These are phyloP conservation scores for Hibiscus mutabilis DNA, from an alignment of 345 rosid species.

Conservation along the genomic window DNA sequence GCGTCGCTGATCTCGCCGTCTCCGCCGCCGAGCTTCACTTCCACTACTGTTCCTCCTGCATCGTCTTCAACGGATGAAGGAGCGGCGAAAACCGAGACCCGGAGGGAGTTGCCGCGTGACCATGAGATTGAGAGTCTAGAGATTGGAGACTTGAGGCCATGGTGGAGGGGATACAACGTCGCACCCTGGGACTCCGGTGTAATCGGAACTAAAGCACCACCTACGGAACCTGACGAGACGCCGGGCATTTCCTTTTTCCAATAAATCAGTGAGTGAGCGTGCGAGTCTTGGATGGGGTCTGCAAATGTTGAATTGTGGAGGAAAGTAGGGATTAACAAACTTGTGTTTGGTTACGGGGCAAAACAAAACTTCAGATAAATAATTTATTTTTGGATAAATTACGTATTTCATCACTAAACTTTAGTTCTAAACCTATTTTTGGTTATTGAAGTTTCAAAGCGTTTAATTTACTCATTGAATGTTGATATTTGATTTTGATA, in stretches of 20 bases:
- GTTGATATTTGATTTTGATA: too few species aligned
- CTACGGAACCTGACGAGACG: conserved; percentile 24
- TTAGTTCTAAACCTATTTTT: too few species aligned
- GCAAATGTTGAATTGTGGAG: background rate
- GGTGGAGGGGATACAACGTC: conserved; percentile 48
- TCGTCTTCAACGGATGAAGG: conserved; percentile 11
- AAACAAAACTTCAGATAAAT: too few species aligned
- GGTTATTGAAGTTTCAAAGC: too few species aligned
- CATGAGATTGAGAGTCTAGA: conserved; percentile 75
- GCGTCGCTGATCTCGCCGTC: conserved; percentile 61
- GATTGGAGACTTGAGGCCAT: conserved; percentile 58
- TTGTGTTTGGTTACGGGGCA: background rate
- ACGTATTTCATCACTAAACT: too few species aligned
- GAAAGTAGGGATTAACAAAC: background rate
- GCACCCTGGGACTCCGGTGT: conserved; percentile 24
- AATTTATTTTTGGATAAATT: too few species aligned
- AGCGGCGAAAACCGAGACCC: conserved; percentile 47
- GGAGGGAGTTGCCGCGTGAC: conserved; percentile 79
- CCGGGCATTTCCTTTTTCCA: conserved; percentile 37
- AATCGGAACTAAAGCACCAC: conserved; percentile 37
- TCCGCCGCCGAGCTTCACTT: conserved; percentile 51
- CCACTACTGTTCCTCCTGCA: conserved; percentile 56
- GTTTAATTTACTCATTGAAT: too few species aligned
- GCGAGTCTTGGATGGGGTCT: conserved; percentile 2
- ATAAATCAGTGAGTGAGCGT: background rate